phyloP scores from a whole-genome alignment of 2,329 filamentous ascomycete species.

The Colletotrichum plurivorum region DNA sequence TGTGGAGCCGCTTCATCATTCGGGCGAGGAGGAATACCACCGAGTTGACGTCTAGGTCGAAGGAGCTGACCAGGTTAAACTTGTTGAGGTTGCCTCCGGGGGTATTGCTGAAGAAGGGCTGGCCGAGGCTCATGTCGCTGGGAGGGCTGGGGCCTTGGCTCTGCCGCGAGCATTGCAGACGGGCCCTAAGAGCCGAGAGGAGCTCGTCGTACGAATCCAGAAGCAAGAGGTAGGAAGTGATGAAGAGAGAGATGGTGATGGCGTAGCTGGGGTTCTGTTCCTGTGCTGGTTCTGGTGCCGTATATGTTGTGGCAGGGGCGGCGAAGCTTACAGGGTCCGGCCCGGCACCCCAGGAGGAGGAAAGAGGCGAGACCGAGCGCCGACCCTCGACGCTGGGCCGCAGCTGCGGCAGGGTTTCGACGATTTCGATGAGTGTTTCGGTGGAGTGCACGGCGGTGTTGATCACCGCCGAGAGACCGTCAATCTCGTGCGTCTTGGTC shows the following conservation, averaged over 20 bases:
- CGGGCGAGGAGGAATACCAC: conserved; percentile 30
- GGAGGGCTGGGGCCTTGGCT: conserved; percentile 30
- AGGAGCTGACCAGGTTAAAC: conserved; percentile 23
- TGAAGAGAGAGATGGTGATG: conserved; percentile 29
- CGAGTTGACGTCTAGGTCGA: conserved; percentile 32
- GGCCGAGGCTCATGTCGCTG: conserved; percentile 22
- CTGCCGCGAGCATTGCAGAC: conserved; percentile 31
- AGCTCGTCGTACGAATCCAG: conserved; percentile 32
- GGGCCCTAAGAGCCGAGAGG: conserved; percentile 12
- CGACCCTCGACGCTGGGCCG: conserved; percentile 21
- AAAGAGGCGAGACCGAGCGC: conserved; percentile 21
- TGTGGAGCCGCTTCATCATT: conserved; percentile 35
- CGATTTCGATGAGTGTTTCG: conserved; percentile 32
- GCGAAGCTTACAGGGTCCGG: conserved; percentile 13
- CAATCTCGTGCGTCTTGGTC: conserved; percentile 6
- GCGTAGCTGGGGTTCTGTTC: conserved; percentile 21
- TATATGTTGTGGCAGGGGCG: neutral
- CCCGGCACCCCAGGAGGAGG: conserved; percentile 13
- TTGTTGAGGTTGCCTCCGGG: conserved; percentile 14
- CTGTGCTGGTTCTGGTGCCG: neutral
- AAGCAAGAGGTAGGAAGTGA: conserved; percentile 31
- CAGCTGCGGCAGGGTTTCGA: conserved; percentile 19
- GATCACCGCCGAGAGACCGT: conserved; percentile 20
- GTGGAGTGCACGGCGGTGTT: conserved; percentile 30
- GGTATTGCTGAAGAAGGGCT: conserved; percentile 19